Conservation (phyloP, 169 alveolate genomes). For the Plasmodium blacklocki region DNA sequence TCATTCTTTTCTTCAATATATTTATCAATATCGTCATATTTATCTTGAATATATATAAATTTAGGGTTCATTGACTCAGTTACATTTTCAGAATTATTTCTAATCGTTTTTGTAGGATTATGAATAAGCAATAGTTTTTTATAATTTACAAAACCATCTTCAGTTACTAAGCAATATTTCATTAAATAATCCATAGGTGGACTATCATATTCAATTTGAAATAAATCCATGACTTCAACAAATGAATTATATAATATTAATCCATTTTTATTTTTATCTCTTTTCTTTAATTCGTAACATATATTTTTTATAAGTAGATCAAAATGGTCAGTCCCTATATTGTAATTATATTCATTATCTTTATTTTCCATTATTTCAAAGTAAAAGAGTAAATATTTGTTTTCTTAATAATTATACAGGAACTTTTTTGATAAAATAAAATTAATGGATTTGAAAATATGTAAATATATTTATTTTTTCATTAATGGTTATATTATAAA, state of each 20-base stretch:
- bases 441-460: too few relatives aligned
- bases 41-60: conserved; percentile 62
- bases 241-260: conserved; percentile 50
- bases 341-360: conserved; percentile 12
- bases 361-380: conserved; percentile 19
- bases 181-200: conserved; percentile 53
- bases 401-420: too few relatives aligned
- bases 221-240: conserved; percentile 57
- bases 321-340: conserved; percentile 9
- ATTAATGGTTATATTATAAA: too few relatives aligned
- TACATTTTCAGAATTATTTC: conserved; percentile 59
- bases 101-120: conserved; percentile 51
- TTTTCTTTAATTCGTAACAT: conserved; percentile 56
- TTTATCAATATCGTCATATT: conserved; percentile 70
- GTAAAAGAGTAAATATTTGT: background rate
- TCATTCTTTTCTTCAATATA: conserved; percentile 57
- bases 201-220: conserved; percentile 63
- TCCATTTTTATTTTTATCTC: conserved; percentile 71
- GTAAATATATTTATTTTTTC: too few relatives aligned
- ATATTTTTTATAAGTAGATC: conserved; percentile 32
- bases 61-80: conserved; percentile 46
- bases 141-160: conserved; percentile 71
- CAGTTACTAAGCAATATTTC: conserved; percentile 65
- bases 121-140: conserved; percentile 57
- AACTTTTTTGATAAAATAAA: too few relatives aligned